phyloP scores from a whole-genome alignment of 2,329 filamentous ascomycete species.

The Neofusicoccum sp. region DNA sequence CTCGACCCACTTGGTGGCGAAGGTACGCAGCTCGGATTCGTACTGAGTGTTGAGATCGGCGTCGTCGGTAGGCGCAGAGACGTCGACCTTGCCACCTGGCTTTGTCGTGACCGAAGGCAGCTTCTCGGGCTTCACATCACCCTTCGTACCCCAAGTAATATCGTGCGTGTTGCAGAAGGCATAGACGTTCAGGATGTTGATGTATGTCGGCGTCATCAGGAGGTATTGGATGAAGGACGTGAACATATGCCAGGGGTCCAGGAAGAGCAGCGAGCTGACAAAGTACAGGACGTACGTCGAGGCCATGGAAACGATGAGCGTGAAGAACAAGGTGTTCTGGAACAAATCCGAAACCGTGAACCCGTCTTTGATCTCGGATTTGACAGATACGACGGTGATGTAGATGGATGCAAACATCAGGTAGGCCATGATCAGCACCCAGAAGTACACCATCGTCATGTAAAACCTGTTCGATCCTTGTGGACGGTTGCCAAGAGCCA shows the following conservation, averaged over 20 bases:
- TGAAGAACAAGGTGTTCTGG: conserved; percentile 86
- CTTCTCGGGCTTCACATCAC: conserved; percentile 92
- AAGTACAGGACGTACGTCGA: conserved; percentile 95
- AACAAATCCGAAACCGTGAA: conserved; percentile 75
- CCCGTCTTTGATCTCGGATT: conserved; percentile 61
- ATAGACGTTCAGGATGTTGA: conserved; percentile 98
- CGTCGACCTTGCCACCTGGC: conserved; percentile 91
- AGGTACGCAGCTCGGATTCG: conserved; percentile 75
- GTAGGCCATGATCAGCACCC: conserved; percentile 93
- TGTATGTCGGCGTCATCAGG: conserved; percentile 90
- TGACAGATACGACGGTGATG: conserved; percentile 85
- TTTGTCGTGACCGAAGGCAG: conserved; percentile 86
- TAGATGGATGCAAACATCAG: conserved; percentile 93
- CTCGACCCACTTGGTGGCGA: conserved; percentile 70
- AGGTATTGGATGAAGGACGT: conserved; percentile 94
- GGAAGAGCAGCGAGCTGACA: conserved; percentile 85
- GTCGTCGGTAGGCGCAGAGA: conserved; percentile 82
- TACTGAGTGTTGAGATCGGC: conserved; percentile 94
- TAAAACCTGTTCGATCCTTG: conserved; percentile 93
- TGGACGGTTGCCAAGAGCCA: conserved; percentile 90
- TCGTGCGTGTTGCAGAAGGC: conserved; percentile 98
- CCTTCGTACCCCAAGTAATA: conserved; percentile 97
- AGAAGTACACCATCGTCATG: conserved; percentile 97
- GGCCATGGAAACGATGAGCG: conserved; percentile 84
- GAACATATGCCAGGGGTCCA: conserved; percentile 99